Base-by-base conservation (phyloP, 1,139 yeast species). In the Spencermartinsiella ligniputridi region DNA sequence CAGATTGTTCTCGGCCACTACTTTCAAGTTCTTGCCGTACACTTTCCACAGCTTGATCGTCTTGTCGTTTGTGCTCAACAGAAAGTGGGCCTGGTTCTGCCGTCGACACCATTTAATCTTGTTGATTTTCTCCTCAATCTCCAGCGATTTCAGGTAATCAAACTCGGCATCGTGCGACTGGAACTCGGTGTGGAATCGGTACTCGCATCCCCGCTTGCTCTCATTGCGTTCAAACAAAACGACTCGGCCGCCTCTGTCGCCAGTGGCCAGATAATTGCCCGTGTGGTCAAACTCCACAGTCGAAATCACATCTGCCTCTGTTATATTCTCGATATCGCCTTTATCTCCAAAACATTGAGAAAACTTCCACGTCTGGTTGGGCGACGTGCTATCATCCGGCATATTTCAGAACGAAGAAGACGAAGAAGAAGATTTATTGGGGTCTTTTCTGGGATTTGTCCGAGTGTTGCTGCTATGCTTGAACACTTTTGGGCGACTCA, bases 81-180 rank as follows among this genome's bases (percentile, higher is more conserved):
- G 71, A 62, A 86, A 88, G 60, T 90, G 92, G 12, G 97, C 86
- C 63, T 85, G 82, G 67, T 88, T 90, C 47, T 84, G 83, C 52
- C 95, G 81, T 59, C 79, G 81, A 62, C 95, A 78, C 99, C 99
- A 94, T 69, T 89, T 89, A 64, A 94, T 90, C 69, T 92, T 92
- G 71, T 94, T 94, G 66, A 94, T 94, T 67, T 92, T 92, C 68
- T 94, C 99, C 69, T 94, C 98, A 61, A 94, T 94, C 68, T 94
- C 98, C 55, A 94, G 74, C 29, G 96, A 85, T 69, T 94, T 94
- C 56, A 94, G 74, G 68, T 94, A 94, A 69, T 92, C 99, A 62
- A 94, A 94, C 67, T 94, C 98, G 8, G 98, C 97, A 66, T 94
- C 99, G 68, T 94, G 99, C 62, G 92, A 81, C 71, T 94, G 99